Evolutionary conservation across 306 rosid species (phyloP), one percentile per base, ranked within the genome.

Genomic region (Cucurbita maxima): DNA sequence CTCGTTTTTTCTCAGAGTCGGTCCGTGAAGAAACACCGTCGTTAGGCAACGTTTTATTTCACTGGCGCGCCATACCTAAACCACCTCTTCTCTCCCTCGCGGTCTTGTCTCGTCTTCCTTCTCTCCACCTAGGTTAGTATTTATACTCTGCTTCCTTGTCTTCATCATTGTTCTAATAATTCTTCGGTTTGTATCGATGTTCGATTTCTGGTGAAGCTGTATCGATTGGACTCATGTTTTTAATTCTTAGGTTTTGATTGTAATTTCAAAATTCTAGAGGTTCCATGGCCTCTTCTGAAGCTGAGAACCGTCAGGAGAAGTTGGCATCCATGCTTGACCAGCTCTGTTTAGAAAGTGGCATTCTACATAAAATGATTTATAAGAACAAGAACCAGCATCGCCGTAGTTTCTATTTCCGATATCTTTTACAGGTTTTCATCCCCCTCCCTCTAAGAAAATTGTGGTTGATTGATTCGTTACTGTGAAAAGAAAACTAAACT

Each of bases 341-440:
- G 74, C 94, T 94, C 37, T 90, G 82, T 80, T 71, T 77, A 20
- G 98, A 89, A 79, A 11, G 69, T 64, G 89, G 82, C 40, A 81
- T 94, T 74, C 82, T 90, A 43, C 86, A 89, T 50, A 84, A 96
- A 80, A 74, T 94, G 84, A 87, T 82, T 0, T 80, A 94, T 82
- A 94, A 90, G 82, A 90, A 87, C 81, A 94, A 89, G 90, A 94
- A 94, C 73, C 98, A 94, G 90, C 98, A 94, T 74, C 84, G 96
- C 3, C 97, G 89, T 5, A 80, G 86, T 79, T 84, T 83, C 12
- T 94, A 94, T 75, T 94, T 94, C 79, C 89, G 83, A 58, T 83
- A 74, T 83, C 84, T 94, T 58, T 55, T 89, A 82, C 91, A 90
- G 98, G 98, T 94, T 56, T 71, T 7, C 16, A 6, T 7, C 6